Conservation (phyloP, 495 filamentous ascomycete species). For the Pyronema omphalodes region DNA sequence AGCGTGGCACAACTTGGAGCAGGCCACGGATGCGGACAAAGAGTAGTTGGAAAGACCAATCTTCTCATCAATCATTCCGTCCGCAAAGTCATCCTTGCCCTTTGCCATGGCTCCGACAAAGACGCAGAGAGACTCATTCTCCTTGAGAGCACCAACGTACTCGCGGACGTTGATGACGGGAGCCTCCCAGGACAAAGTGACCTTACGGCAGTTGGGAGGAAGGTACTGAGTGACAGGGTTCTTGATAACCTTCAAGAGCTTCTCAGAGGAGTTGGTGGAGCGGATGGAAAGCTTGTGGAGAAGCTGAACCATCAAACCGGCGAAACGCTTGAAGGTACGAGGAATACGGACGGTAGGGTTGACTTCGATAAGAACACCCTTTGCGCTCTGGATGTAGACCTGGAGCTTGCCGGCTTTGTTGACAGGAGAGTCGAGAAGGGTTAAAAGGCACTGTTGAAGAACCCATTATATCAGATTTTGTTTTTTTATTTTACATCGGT, state of each 20-base stretch:
- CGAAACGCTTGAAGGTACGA: slow-evolving; percentile 95
- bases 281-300: slow-evolving; percentile 90
- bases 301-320: slow-evolving; percentile 96
- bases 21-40: slow-evolving; percentile 88
- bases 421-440: slow-evolving; percentile 89
- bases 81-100: slow-evolving; percentile 86
- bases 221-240: slow-evolving; percentile 95
- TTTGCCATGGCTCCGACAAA: slow-evolving; percentile 98
- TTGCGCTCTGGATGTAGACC: slow-evolving; percentile 95
- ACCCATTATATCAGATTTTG: slow-evolving; percentile 2
- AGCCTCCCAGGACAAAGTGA: slow-evolving; percentile 84
- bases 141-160: slow-evolving; percentile 58
- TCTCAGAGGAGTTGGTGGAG: slow-evolving; percentile 88
- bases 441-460: slow-evolving; percentile 68
- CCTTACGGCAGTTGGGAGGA: slow-evolving; percentile 90
- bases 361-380: slow-evolving; percentile 92
- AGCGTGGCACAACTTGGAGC: slow-evolving; percentile 97
- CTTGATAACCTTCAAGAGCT: slow-evolving; percentile 90
- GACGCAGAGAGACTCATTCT: slow-evolving; percentile 85
- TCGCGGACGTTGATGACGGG: slow-evolving; percentile 71
- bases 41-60: slow-evolving; percentile 98
- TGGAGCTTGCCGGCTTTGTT: slow-evolving; percentile 96
- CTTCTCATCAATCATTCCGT: slow-evolving; percentile 82
- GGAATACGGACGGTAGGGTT: slow-evolving; percentile 93
- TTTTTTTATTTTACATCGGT: slow-evolving; percentile 1